Base-by-base conservation (phyloP, 2,329 filamentous ascomycete species). In the Sarocladium strictum region DNA sequence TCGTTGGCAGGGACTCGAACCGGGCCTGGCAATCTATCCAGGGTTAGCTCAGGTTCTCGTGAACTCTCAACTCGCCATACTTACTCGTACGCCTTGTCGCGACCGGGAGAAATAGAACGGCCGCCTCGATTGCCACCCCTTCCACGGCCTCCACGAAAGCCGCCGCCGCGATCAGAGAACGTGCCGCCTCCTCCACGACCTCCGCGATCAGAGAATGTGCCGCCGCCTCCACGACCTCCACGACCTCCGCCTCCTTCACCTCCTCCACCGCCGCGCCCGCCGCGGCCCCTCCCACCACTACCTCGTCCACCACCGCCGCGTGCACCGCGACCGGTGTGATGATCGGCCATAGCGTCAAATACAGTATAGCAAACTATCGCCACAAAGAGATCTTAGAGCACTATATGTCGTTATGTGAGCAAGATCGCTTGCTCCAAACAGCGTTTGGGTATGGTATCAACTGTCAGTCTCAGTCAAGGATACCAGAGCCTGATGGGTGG, bases 151-250 rank as follows among this genome's bases (percentile, higher is more conserved):
- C 57, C 40, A 17, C 43, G 54, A n/a, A 53, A 54, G 57, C 61
- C 43, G 24, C 62, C 59, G 53, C 62, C 54, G 26, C 61, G 47
- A 27, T 40, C 33, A 23, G 27, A 9, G 41, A 57, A 57, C 9
- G 62, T 60, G n/a, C 60, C 53, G 52, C 54, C 58, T 29, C 59
- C 45, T 10, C 60, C 59, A 32, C 56, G 50, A 33, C 59, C 59
- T 33, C 55, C 38, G 35, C 53, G 24, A 26, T 61, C 58, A 41
- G n/a, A n/a, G n/a, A n/a, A n/a, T n/a, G n/a, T n/a, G n/a, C 62
- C 51, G 2, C 62, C 59, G 29, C 60, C 59, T 27, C 63, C 43
- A n/a, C 53, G 53, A 2, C 62, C 60, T 32, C n/a, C n/a, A n/a
- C n/a, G n/a, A n/a, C n/a, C n/a, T n/a, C n/a, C n/a, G n/a, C n/a